Base-by-base conservation (phyloP, 2,329 filamentous ascomycete genomes). In the Colletotrichum zoysiae region DNA sequence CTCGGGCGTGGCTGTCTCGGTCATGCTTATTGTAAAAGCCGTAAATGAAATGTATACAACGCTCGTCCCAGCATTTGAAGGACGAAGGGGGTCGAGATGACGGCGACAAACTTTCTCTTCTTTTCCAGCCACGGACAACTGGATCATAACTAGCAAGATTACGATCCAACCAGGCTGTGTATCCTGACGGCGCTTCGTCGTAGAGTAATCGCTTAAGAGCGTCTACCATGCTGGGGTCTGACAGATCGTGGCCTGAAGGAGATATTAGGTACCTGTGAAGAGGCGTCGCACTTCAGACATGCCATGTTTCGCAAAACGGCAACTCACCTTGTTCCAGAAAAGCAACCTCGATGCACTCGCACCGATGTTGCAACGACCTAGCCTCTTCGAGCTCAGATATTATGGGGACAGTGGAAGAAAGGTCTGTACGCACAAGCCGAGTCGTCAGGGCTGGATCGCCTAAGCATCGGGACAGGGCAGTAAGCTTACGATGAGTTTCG, bases 351-450 rank as follows among this genome's bases (percentile, higher is more conserved):
- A 90, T 85, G 77, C 86, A 88, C 79, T 90, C 88, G 79, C 87
- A 89, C 74, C 85, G 85, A 76, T 89, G 88, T 77, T 90, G 88
- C 65, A 89, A 79, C 48, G 84, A 82, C 67, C 88, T 83, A 35
- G 88, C 88, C 78, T 90, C 88, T 78, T 90, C 88, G 33, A 85
- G 82, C 74, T 88, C 86, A 65, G 86, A 89, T 66, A 88, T 78
- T 73, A 83, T 80, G 33, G 85, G 84, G 59, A 86, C 77, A 73
- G 78, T 79, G 55, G 80, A 78, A 42, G 79, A 77, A 58, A 85
- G 74, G 65, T 83, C 84, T 86, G 72, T 38, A 60, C 18, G 16
- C 3, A 57, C 20, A 50, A 35, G 20, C 14, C 56, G 51, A 38
- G 23, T 30, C n/a, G 67, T 20, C 20, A 65, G 46, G 16, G 42